Evolutionary conservation across 345 rosid genomes (phyloP).

Genomic region (Mercurialis annua): DNA sequence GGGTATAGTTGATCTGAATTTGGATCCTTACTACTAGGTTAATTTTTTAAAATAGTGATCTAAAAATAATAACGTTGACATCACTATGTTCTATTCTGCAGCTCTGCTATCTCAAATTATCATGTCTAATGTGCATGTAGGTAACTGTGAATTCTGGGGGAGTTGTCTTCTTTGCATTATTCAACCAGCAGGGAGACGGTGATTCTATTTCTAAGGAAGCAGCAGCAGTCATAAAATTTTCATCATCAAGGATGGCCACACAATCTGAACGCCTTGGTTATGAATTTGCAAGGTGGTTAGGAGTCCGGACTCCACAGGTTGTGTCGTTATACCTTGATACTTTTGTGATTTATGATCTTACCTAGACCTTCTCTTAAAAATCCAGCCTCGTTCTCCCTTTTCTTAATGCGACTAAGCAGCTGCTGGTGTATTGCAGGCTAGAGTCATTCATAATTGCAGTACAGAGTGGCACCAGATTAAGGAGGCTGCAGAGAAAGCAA

Average conservation of each 20-base stretch:
- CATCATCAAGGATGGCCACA: conserved; percentile 98
- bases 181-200: conserved; percentile 46
- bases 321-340: conserved; percentile 15
- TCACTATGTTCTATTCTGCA: conserved; percentile 1
- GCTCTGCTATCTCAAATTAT: conserved; percentile 25
- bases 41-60: neutral
- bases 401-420: conserved; percentile 11
- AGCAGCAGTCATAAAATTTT: conserved; percentile 95
- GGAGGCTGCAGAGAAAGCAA: conserved; percentile 93
- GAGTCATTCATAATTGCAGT: conserved; percentile 85
- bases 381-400: neutral
- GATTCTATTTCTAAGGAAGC: conserved; percentile 65
- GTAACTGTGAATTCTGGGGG: conserved; percentile 98
- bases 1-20: neutral
- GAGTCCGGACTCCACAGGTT: conserved; percentile 94
- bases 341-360: conserved; percentile 7
- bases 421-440: conserved; percentile 51
- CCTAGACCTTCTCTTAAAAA: conserved; percentile 1
- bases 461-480: conserved; percentile 84
- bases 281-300: conserved; percentile 95
- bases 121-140: conserved; percentile 39
- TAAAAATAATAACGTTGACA: neutral
- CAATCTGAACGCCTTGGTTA: conserved; percentile 99
- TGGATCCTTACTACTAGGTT: neutral
- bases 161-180: conserved; percentile 95